Base-by-base conservation (phyloP, 164 flowering plant species). In the Kingdonia uniflora region DNA sequence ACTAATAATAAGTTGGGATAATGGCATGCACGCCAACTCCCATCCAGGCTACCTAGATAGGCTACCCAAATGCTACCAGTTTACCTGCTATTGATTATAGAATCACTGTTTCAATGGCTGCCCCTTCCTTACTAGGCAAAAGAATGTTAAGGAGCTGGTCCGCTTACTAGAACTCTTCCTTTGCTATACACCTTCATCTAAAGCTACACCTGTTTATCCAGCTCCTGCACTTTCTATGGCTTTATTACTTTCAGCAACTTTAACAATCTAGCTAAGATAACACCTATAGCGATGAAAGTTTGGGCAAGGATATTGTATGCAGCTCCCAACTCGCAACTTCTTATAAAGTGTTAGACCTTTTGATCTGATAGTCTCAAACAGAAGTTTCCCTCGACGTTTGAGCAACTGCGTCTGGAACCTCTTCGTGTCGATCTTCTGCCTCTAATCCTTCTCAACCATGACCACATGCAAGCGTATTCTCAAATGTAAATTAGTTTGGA, bases 1-100 rank as follows among this genome's bases (percentile, higher is more conserved):
- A 95, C 99, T 12, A 94, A 94, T 61, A 94, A 94, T 68, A 94
- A 80, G 72, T 70, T 94, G 63, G 99, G 63, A 80, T 72, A 74
- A 86, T 94, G 97, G 95, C 97, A 44, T 94, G 97, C 67, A 72
- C 78, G 41, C 96, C 99, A 39, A 95, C 97, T 43, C 99, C 99
- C 39, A 57, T 94, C 61, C 99, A 94, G 99, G 99, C 85, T 42
- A 88, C 99, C 43, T 92, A 97, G 99, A 89, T 92, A 63, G 99
- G 99, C 49, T 92, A 92, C 66, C 99, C 99, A 52, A 92, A 92
- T 59, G 88, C 97, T 44, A 92, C 97, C 53, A 97, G 99, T 53
- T 76, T 92, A 66, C 97, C 97, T 42, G 68, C 89, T 54, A 89
- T 92, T 59, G 99, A 92, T 58, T 89, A 86, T 61, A 73, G 99